phyloP scores from a whole-genome alignment of 129 eudicot species.

The Calendula officinalis region DNA sequence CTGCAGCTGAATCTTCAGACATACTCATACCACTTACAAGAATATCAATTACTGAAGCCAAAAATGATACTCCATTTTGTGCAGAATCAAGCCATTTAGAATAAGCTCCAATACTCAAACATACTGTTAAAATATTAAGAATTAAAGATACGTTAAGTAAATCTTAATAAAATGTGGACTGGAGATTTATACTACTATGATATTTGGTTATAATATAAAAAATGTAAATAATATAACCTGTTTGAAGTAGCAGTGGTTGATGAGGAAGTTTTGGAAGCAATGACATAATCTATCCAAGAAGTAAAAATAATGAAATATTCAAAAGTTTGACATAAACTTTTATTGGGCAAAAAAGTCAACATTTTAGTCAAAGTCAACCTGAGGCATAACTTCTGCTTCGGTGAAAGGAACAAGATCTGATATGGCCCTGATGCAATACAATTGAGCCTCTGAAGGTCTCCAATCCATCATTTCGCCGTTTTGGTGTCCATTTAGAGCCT shows the following conservation, averaged over 20 bases:
- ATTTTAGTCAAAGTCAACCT: conserved; percentile 53
- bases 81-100: conserved; percentile 96
- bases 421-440: conserved; percentile 87
- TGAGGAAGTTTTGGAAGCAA: conserved; percentile 89
- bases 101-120: conserved; percentile 93
- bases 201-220: conserved; percentile 9
- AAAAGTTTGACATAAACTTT: neutral
- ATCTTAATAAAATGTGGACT: no score
- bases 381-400: conserved; percentile 89
- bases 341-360: conserved; percentile 17
- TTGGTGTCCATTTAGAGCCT: conserved; percentile 63
- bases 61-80: conserved; percentile 67
- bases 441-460: conserved; percentile 89
- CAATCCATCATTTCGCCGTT: conserved; percentile 61
- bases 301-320: neutral
- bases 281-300: conserved; percentile 69
- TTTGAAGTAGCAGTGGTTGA: conserved; percentile 86
- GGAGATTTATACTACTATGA: neutral
- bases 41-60: conserved; percentile 81
- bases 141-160: no score
- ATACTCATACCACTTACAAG: conserved; percentile 96
- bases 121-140: conserved; percentile 40
- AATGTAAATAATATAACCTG: conserved; percentile 46
- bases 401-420: conserved; percentile 67
- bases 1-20: conserved; percentile 97